Conservation (phyloP, 805 yeast species). For the Komagataella populi region DNA sequence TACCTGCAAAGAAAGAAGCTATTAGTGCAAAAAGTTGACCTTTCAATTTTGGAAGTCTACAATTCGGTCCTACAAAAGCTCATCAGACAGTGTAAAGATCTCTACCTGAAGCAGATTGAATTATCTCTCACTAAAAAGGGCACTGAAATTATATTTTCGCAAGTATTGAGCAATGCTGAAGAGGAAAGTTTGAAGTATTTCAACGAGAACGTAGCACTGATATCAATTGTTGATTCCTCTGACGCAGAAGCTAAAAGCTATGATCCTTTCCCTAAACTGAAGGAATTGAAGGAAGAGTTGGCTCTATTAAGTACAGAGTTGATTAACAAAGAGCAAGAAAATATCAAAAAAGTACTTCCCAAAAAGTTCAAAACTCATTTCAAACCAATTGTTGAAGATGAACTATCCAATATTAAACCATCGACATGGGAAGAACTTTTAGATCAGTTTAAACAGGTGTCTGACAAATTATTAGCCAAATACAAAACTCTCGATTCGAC, state of each 20-base stretch:
- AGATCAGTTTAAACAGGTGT: constrained; percentile 24
- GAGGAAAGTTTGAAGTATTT: constrained; percentile 13
- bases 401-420: constrained; percentile 32
- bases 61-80: constrained; percentile 24
- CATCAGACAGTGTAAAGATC: constrained; percentile 17
- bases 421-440: constrained; percentile 52
- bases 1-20: constrained; percentile 47
- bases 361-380: constrained; percentile 33
- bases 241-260: constrained; percentile 7
- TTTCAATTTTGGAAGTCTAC: constrained; percentile 28
- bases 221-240: constrained; percentile 16
- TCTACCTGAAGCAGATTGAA: constrained; percentile 14
- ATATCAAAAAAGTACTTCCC: constrained; percentile 25
- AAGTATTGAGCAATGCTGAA: constrained; percentile 12
- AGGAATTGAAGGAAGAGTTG: constrained; percentile 16
- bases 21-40: constrained; percentile 34
- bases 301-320: constrained; percentile 17
- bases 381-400: constrained; percentile 34
- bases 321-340: constrained; percentile 25
- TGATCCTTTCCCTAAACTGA: constrained; percentile 9
- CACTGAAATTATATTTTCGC: constrained; percentile 6
- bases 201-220: constrained; percentile 17
- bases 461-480: constrained; percentile 16
- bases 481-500: constrained; percentile 11
- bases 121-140: neutral